phyloP scores from a whole-genome alignment of 2,329 filamentous ascomycete species.

The Paecilomyces variotii region DNA sequence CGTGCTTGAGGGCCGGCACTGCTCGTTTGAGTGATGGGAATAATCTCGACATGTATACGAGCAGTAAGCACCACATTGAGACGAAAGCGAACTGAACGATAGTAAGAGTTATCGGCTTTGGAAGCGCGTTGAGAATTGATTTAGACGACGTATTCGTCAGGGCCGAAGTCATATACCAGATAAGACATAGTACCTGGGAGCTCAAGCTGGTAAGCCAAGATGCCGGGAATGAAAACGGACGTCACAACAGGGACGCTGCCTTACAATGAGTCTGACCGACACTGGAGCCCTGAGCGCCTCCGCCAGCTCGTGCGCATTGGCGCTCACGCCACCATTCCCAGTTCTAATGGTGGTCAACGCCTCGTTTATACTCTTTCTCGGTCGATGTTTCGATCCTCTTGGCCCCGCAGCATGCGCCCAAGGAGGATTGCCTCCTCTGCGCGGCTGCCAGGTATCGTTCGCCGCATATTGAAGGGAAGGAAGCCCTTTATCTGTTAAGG shows the following conservation, averaged over 20 bases:
- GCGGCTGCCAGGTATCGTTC: conserved; percentile 54
- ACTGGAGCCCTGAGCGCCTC: conserved; percentile 85
- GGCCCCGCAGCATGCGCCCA: conserved; percentile 34
- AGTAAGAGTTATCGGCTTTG: conserved; percentile 84
- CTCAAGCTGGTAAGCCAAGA: conserved; percentile 14
- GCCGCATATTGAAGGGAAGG: conserved; percentile 22
- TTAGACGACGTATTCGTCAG: conserved; percentile 97
- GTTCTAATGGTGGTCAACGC: conserved; percentile 77
- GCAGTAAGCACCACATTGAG: conserved; percentile 73
- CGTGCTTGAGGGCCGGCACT: conserved; percentile 73
- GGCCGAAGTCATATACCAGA: conserved; percentile 94
- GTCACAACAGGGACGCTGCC: conserved; percentile 15
- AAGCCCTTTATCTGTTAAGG: conserved; percentile 17
- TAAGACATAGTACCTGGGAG: conserved; percentile 67
- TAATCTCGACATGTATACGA: conserved; percentile 65
- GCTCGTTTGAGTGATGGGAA: conserved; percentile 63
- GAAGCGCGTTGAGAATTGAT: conserved; percentile 84
- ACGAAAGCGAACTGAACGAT: conserved; percentile 92
- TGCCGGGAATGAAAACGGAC: not conserved
- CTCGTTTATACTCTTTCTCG: conserved; percentile 82
- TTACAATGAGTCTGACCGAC: conserved; percentile 79
- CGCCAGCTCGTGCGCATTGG: conserved; percentile 88
- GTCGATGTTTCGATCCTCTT: conserved; percentile 46
- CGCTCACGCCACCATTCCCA: conserved; percentile 75
- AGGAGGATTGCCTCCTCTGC: conserved; percentile 44